Percentiles rank a stretch among this genome's conserved stretches.
phyloP scores from a whole-genome alignment of 306 rosid species.

The Ziziphus jujuba region DNA sequence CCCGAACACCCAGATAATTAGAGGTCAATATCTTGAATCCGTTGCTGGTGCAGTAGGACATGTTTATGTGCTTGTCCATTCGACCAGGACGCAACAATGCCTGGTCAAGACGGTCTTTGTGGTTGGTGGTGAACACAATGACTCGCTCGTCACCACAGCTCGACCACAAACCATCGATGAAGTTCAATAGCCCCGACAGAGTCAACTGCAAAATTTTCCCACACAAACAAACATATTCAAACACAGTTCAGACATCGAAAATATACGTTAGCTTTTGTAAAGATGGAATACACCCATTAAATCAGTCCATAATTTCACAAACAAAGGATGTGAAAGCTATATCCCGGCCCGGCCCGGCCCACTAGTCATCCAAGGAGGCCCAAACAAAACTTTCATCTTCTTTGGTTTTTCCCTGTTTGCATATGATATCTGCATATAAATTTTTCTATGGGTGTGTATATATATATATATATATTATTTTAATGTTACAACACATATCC shows the following conservation, averaged over 20 bases:
- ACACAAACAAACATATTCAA: too few species aligned
- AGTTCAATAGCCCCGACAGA: slow-evolving; percentile 44
- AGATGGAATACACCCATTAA: too few species aligned
- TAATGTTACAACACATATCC: too few species aligned
- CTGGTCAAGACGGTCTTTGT: slow-evolving; percentile 47
- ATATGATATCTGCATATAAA: too few species aligned
- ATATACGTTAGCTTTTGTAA: too few species aligned
- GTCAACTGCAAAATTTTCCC: slow-evolving; percentile 21
- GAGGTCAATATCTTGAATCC: slow-evolving; percentile 42
- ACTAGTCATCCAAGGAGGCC: too few species aligned
- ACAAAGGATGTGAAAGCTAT: neutral
- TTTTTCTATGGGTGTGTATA: too few species aligned
- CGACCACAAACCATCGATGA: slow-evolving; percentile 66
- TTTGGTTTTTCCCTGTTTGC: too few species aligned
- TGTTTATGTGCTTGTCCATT: slow-evolving; percentile 63
- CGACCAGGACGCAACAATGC: slow-evolving; percentile 59
- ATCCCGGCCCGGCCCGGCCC: neutral
- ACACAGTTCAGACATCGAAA: too few species aligned
- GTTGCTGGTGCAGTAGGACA: slow-evolving; percentile 42
- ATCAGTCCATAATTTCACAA: too few species aligned
- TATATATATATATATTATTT: too few species aligned
- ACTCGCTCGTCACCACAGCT: slow-evolving; percentile 64
- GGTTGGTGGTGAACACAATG: slow-evolving; percentile 58
- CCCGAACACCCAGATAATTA: slow-evolving; percentile 42
- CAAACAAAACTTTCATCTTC: too few species aligned